These are phyloP conservation scores for Pseudonitzschia multistriata DNA, from an alignment of 108 stramenopile species.

Conservation along the genomic window DNA sequence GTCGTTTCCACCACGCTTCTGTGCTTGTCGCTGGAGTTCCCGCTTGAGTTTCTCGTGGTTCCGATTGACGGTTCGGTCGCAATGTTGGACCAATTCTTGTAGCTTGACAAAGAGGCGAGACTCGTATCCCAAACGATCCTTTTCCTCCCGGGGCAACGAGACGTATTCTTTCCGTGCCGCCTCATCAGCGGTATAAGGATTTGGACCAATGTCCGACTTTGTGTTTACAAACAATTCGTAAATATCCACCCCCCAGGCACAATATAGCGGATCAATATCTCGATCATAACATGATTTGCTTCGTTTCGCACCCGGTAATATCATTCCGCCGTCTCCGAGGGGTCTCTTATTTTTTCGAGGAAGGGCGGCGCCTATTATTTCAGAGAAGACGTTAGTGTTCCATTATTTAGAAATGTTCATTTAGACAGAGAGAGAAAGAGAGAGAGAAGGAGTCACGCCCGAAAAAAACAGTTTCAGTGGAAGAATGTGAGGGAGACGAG, in stretches of 20 bases:
- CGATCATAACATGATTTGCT: constrained; percentile 76
- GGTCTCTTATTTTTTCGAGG: constrained; percentile 28
- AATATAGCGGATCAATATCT: constrained; percentile 83
- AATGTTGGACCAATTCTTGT: constrained; percentile 67
- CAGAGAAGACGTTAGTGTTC: too few relatives aligned
- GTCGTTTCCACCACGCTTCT: constrained; percentile 55
- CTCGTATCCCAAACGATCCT: constrained; percentile 76
- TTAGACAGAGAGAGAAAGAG: neutral
- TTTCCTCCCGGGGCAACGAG: constrained; percentile 63
- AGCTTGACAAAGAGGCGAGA: constrained; percentile 71
- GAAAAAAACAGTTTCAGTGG: neutral
- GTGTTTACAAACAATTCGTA: constrained; percentile 90
- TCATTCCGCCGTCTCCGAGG: constrained; percentile 27
- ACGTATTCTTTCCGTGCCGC: constrained; percentile 68
- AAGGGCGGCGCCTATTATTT: constrained; percentile 34
- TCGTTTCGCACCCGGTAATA: constrained; percentile 43
- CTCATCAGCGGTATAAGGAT: constrained; percentile 66
- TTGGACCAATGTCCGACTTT: constrained; percentile 76
- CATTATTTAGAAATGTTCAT: neutral
- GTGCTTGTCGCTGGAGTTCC: constrained; percentile 56
- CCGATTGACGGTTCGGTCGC: constrained; percentile 70
- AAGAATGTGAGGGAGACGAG: neutral
- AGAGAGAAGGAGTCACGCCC: neutral
- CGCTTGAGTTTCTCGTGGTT: constrained; percentile 82
- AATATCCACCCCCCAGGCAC: constrained; percentile 86